Evolutionary conservation across 306 rosid species (phyloP).

Genomic region (Begonia peltatifolia): DNA sequence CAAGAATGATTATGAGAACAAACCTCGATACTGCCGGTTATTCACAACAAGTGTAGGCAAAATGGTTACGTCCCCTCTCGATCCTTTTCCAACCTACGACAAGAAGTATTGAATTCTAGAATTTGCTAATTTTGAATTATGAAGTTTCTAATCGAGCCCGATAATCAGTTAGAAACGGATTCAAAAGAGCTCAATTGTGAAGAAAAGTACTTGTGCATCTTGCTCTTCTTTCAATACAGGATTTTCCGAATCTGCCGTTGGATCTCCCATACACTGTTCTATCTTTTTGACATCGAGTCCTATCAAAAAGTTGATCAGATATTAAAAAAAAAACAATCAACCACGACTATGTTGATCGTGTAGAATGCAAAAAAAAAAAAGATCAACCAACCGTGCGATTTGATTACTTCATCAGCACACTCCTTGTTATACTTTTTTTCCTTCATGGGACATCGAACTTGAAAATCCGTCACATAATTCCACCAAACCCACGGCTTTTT

Average conservation of each 20-base stretch:
- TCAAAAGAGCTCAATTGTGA: too few species aligned
- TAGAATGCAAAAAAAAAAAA: conserved; percentile 7
- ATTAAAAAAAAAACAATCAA: conserved; percentile 9
- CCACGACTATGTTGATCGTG: conserved; percentile 4
- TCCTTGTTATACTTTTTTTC: conserved; percentile 75
- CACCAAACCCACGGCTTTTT: conserved; percentile 93
- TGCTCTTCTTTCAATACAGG: conserved; percentile 87
- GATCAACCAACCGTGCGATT: conserved; percentile 59
- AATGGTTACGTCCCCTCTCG: conserved; percentile 95
- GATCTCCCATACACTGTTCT: conserved; percentile 87
- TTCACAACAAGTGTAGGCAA: conserved; percentile 97
- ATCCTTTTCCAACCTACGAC: conserved; percentile 77
- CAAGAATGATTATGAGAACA: conserved; percentile 17
- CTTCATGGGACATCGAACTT: conserved; percentile 99
- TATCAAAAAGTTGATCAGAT: conserved; percentile 22
- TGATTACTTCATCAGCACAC: conserved; percentile 68
- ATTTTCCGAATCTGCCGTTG: conserved; percentile 65
- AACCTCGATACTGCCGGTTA: conserved; percentile 94
- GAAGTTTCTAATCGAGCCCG: neutral
- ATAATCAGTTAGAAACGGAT: neutral
- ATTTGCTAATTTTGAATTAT: neutral
- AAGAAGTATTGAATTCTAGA: neutral
- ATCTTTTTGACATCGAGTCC: conserved; percentile 66
- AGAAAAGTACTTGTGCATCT: conserved; percentile 60
- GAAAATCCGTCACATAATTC: conserved; percentile 97